These are phyloP conservation scores for Bolboschoenus planiculmis DNA, from an alignment of 176 grass and related monocot genomes.

Conservation along the genomic window DNA sequence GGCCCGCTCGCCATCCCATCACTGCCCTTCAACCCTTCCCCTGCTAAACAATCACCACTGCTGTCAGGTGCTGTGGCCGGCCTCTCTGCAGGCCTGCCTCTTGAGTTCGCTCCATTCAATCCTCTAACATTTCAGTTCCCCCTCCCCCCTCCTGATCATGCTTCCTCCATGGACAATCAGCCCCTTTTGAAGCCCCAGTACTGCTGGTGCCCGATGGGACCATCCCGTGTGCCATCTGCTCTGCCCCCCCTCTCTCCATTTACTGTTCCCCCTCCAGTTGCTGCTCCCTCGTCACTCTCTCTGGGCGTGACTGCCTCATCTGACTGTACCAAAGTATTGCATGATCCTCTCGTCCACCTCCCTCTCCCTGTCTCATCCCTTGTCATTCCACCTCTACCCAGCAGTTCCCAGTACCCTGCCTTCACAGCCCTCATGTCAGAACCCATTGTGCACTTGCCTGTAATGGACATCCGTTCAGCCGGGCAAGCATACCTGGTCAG, in stretches of 20 bases:
- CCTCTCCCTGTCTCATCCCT: constrained; percentile 55
- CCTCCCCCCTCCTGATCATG: constrained; percentile 16
- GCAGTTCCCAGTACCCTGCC: constrained; percentile 54
- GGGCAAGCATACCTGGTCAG: constrained; percentile 85
- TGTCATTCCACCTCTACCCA: constrained; percentile 39
- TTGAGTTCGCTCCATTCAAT: constrained; percentile 47
- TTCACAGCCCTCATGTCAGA: constrained; percentile 91
- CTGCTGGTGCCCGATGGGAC: constrained; percentile 87
- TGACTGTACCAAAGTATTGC: constrained; percentile 42
- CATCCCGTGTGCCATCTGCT: constrained; percentile 52
- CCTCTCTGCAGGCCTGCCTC: constrained; percentile 35
- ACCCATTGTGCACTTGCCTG: constrained; percentile 86
- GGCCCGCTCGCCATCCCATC: constrained; percentile 16
- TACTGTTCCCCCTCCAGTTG: constrained; percentile 27
- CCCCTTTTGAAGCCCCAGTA: constrained; percentile 73
- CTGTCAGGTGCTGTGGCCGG: constrained; percentile 17
- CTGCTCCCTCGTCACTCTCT: constrained; percentile 38
- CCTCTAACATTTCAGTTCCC: constrained; percentile 40
- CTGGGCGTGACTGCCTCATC: constrained; percentile 41
- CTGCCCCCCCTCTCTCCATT: constrained; percentile 34
- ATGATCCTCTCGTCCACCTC: constrained; percentile 51
- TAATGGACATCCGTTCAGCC: constrained; percentile 80
- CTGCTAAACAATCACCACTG: neutral
- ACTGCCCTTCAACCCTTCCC: constrained; percentile 5
- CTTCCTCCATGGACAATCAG: constrained; percentile 19